Conservation (phyloP, 2,329 filamentous ascomycete species). For the Fusarium sp. region DNA sequence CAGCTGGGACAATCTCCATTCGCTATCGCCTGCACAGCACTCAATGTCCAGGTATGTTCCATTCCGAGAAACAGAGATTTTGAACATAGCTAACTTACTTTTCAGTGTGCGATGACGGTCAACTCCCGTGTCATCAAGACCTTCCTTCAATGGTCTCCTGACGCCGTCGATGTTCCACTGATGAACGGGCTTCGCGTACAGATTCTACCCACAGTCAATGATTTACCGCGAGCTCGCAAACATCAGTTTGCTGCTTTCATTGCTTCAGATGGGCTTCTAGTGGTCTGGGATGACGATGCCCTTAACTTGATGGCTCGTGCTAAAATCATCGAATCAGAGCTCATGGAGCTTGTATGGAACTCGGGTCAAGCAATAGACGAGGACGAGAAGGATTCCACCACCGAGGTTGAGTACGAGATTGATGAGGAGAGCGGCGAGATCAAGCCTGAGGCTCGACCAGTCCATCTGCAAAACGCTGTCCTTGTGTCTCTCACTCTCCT, state of each 20-base stretch:
- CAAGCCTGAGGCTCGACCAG: conserved; percentile 73
- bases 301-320: conserved; percentile 77
- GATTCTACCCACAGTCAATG: conserved; percentile 78
- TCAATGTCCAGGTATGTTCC: conserved; percentile 75
- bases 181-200: conserved; percentile 83
- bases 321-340: conserved; percentile 78
- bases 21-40: conserved; percentile 72
- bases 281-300: conserved; percentile 88
- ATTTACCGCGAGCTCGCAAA: conserved; percentile 78
- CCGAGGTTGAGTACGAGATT: conserved; percentile 66
- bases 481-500: conserved; percentile 76
- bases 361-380: conserved; percentile 68
- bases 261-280: conserved; percentile 75
- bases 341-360: conserved; percentile 84
- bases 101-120: conserved; percentile 82
- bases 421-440: conserved; percentile 79
- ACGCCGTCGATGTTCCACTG: conserved; percentile 80
- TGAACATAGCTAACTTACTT: neutral
- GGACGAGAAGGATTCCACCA: conserved; percentile 63
- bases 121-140: conserved; percentile 85
- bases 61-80: neutral
- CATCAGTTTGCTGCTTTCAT: conserved; percentile 87
- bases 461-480: conserved; percentile 77
- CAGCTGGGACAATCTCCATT: conserved; percentile 73
- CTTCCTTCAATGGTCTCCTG: conserved; percentile 78